Percentiles rank a stretch among this genome's conserved stretches.
Conservation (phyloP, 352 stramenopile species). For the Thalassiosira exigua region DNA sequence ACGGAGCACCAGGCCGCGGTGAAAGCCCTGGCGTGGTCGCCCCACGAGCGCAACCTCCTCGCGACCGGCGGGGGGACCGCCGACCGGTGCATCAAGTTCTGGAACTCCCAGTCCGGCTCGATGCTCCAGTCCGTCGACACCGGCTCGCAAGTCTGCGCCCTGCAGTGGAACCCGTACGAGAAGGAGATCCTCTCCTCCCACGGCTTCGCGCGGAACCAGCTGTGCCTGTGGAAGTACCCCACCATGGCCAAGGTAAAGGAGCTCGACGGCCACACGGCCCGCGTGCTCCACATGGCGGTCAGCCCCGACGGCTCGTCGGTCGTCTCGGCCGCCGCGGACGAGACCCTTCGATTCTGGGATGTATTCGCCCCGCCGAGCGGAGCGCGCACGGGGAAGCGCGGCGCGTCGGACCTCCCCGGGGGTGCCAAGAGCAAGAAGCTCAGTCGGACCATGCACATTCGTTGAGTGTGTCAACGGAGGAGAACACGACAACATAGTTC, state of each 20-base stretch:
- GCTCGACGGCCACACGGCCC: constrained; percentile 94
- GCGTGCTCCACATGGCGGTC: constrained; percentile 54
- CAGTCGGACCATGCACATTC: constrained; percentile 75
- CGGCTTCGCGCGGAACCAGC: constrained; percentile 97
- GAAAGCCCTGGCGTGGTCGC: constrained; percentile 99
- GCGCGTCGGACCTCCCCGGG: constrained; percentile 46
- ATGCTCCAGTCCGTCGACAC: constrained; percentile 97
- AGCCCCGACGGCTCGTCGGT: constrained; percentile 94
- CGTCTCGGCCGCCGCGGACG: constrained; percentile 96
- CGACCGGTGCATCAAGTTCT: constrained; percentile 99
- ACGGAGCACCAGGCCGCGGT: constrained; percentile 94
- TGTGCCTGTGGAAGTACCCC: constrained; percentile 99
- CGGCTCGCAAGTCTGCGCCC: constrained; percentile 96
- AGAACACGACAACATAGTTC: constrained; percentile 6
- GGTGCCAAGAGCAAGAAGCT: constrained; percentile 66
- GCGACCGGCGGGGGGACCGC: constrained; percentile 98
- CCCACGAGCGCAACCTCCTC: constrained; percentile 96
- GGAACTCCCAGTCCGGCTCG: constrained; percentile 93
- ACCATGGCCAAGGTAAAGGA: constrained; percentile 98
- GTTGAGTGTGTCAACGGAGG: constrained; percentile 28
- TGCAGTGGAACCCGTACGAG: constrained; percentile 92
- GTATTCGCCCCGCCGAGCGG: constrained; percentile 89
- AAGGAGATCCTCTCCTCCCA: constrained; percentile 96
- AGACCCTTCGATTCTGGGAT: constrained; percentile 99
- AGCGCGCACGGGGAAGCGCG: constrained; percentile 55